Base-by-base conservation (phyloP, 768 basidiomycete genomes). In the Coprinellus micaceus region DNA sequence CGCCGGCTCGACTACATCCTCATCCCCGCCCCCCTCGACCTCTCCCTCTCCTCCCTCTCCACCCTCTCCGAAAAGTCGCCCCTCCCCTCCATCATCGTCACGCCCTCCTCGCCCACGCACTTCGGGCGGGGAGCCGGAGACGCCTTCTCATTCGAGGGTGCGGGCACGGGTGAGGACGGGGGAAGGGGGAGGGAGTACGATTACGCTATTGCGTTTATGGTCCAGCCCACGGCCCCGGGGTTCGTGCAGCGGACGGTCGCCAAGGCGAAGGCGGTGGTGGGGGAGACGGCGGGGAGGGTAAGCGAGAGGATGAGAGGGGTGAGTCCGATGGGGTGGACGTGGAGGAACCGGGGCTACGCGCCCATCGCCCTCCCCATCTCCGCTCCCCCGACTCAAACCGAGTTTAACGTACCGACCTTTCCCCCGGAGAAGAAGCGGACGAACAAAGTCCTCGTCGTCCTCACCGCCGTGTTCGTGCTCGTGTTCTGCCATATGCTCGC, bases 1-100 rank as follows among this genome's bases (percentile, higher is more conserved):
- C 84, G 83, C 64, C 83, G 83, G 45, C 77, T 85, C 37, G 89
- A 91, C 70, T 89, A 84, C 70, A 82, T 79, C 57, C 72, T 91
- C 58, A 78, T 89, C 54, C 89, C 89, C 49, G 87, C 89, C 26
- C 86, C 89, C n/a, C 76, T 86, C 88, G 88, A 89, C 70, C 74
- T 89, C n/a, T n/a, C n/a, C n/a, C n/a, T n/a, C n/a, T n/a, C n/a
- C 29, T 82, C 86, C 10, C 74, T 85, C 50, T 76, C 82, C 26
- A 67, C 78, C 54, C 78, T 78, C 47, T 79, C 84, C 39, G 88
- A 88, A 66, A 90, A 91, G 69, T 85, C 87, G 0, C 73, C 83
- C 0, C 71, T 90, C 2, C 89, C 89, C 12, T 85, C 89, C 15
- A 90, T 92, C 66, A 88, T 92, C 62, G 89, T 92, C 36, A 92